Evolutionary conservation across 495 filamentous ascomycete species (phyloP), one percentile per base, ranked within the genome.

Genomic region (Haplographium delicatum): DNA sequence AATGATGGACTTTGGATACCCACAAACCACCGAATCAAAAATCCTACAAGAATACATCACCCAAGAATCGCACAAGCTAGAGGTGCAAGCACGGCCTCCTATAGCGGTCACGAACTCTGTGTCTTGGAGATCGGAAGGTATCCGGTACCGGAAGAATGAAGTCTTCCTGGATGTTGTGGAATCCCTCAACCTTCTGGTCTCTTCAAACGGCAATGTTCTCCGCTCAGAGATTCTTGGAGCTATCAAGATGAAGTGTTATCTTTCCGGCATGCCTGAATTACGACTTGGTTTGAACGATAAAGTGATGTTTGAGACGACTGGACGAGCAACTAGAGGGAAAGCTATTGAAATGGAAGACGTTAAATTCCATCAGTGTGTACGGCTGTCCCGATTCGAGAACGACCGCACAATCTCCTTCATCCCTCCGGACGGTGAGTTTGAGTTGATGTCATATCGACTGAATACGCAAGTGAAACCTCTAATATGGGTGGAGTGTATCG

Each of bases 1-100:
- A 72, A 99, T 99, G 94, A 99, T 99, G 94, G 94, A 99, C 68
- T 99, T 97, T 72, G 94, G 94, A 42, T 96, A 99, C 68, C 94
- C 94, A 15, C 94, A 99, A 69, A 99, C 94, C 18, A 99, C 94
- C 45, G 94, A 99, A 69, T 89, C 80, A 70, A 99, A 99, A 78
- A 99, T 99, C 65, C 73, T 99, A 53, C 94, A 97, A 72, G 94
- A 99, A 75, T 96, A 96, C 72, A 99, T 99, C 69, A 99, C 94
- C 25, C 94, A 99, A 73, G 94, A 99, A 72, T 95, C 89, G 47
- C 94, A 97, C 73, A 99, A 97, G 68, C 81, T 99, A 19, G 93
- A 98, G 62, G 82, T 96, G 34, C 93, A 96, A 76, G 93, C 93
- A 15, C 87, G 93, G n/a, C 91, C 94, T n/a, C 94, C 94, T 16